Conservation (phyloP, 208 protist species). For the Acanthamoeba triangularis region DNA sequence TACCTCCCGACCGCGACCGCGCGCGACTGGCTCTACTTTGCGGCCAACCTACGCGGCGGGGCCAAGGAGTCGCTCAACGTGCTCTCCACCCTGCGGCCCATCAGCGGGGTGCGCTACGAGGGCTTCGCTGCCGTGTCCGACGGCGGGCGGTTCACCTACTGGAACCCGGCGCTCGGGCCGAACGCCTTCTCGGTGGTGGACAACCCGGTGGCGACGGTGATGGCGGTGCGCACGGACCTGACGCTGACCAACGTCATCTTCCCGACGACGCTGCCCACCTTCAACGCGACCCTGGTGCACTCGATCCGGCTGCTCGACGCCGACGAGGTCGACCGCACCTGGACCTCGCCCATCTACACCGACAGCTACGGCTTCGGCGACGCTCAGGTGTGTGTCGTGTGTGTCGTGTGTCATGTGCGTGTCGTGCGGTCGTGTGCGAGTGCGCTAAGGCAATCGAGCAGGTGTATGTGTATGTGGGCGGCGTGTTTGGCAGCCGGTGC, state of each 20-base stretch:
- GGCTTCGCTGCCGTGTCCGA: neutral
- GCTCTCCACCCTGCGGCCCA: conserved; percentile 60
- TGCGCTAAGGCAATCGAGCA: no score
- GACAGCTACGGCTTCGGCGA: conserved; percentile 81
- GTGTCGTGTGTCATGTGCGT: no score
- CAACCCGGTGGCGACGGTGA: conserved; percentile 65
- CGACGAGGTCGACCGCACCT: conserved; percentile 75
- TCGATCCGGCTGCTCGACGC: conserved; percentile 64
- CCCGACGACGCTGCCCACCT: neutral
- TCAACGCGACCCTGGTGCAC: conserved; percentile 26
- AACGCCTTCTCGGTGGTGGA: conserved; percentile 76
- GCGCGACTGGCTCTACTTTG: conserved; percentile 83
- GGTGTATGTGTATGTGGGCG: conserved; percentile 77
- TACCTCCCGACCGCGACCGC: conserved; percentile 73
- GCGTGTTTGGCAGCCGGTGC: neutral
- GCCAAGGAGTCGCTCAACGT: conserved; percentile 80
- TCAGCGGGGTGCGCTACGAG: conserved; percentile 26
- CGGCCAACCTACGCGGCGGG: conserved; percentile 78
- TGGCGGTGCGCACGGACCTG: conserved; percentile 22
- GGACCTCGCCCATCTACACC: conserved; percentile 55
- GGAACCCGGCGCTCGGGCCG: conserved; percentile 79
- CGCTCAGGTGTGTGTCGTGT: no score
- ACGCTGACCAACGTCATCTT: neutral
- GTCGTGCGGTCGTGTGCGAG: no score
- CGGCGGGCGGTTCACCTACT: conserved; percentile 80